Evolutionary conservation across 441 rosid genomes (phyloP).

Genomic region (Hura crepitans): DNA sequence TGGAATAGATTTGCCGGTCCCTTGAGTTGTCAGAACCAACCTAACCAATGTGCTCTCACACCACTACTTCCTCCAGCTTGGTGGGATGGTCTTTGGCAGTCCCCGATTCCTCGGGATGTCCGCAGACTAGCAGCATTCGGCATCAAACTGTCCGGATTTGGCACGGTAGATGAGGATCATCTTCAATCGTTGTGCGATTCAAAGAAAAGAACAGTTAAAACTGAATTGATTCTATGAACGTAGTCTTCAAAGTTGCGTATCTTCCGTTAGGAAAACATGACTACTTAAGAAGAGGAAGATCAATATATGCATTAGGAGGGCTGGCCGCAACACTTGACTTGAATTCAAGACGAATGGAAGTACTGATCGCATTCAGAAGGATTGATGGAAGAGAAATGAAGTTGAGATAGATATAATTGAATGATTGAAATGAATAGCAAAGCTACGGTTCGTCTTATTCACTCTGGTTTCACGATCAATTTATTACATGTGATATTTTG

Average conservation of each 20-base stretch:
- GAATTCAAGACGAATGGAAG: not conserved
- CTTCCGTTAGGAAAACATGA: not conserved
- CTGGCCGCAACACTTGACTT: not conserved
- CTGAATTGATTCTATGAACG: slow-evolving; percentile 38
- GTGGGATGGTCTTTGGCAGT: slow-evolving; percentile 98
- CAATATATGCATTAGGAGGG: not conserved
- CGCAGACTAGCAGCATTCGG: slow-evolving; percentile 57
- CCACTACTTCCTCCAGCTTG: slow-evolving; percentile 92
- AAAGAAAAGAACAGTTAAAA: slow-evolving; percentile 49
- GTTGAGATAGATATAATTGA: too few relatives aligned
- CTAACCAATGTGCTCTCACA: slow-evolving; percentile 75
- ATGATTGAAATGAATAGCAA: too few relatives aligned
- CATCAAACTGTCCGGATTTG: slow-evolving; percentile 63
- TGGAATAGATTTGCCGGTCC: slow-evolving; percentile 97
- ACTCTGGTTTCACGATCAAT: too few relatives aligned
- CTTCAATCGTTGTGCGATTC: slow-evolving; percentile 55
- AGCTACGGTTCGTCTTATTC: too few relatives aligned
- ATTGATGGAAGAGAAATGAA: too few relatives aligned
- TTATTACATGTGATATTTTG: too few relatives aligned
- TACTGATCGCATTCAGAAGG: not conserved
- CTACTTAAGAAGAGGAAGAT: not conserved
- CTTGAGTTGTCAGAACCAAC: slow-evolving; percentile 65
- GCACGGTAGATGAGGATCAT: slow-evolving; percentile 57
- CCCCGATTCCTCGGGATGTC: slow-evolving; percentile 69
- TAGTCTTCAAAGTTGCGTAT: not conserved